Conservation (phyloP, 768 basidiomycete genomes). For the Hygrocybe punicea region DNA sequence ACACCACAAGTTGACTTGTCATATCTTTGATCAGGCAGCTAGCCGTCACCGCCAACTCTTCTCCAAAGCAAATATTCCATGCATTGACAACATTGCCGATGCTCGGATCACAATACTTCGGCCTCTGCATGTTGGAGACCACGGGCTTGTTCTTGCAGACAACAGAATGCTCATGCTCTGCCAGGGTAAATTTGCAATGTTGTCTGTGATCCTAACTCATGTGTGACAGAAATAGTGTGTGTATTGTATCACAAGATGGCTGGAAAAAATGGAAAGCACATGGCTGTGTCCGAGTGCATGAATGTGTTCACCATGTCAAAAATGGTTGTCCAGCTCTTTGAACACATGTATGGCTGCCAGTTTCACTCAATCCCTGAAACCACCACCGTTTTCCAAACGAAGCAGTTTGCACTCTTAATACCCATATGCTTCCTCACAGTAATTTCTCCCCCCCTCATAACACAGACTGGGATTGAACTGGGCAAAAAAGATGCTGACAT, state of each 20-base stretch:
- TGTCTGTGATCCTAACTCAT: no score
- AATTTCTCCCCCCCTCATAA: no score
- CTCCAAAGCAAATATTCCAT: not conserved
- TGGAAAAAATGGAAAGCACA: conserved; percentile 21
- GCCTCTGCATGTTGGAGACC: conserved; percentile 10
- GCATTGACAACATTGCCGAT: conserved; percentile 2
- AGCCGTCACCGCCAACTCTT: conserved; percentile 9
- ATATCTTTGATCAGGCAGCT: no score
- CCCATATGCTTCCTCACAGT: conserved; percentile 12
- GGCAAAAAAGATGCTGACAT: no score
- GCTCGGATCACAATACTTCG: conserved; percentile 6
- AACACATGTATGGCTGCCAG: conserved; percentile 4
- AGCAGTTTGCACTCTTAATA: conserved; percentile 14
- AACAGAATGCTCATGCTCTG: no score
- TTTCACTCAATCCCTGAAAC: conserved; percentile 10
- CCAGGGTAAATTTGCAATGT: no score
- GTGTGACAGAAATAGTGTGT: not conserved
- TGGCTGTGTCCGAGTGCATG: conserved; percentile 7
- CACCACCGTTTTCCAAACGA: conserved; percentile 11
- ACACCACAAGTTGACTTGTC: no score
- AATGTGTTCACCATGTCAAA: conserved; percentile 18
- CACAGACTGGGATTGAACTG: no score
- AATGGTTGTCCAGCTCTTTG: conserved; percentile 7
- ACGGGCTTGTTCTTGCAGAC: conserved; percentile 3
- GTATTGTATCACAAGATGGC: conserved; percentile 12